These are phyloP conservation scores for Rhododendron williamsianum DNA, from an alignment of 148 eudicot species.

Conservation along the genomic window DNA sequence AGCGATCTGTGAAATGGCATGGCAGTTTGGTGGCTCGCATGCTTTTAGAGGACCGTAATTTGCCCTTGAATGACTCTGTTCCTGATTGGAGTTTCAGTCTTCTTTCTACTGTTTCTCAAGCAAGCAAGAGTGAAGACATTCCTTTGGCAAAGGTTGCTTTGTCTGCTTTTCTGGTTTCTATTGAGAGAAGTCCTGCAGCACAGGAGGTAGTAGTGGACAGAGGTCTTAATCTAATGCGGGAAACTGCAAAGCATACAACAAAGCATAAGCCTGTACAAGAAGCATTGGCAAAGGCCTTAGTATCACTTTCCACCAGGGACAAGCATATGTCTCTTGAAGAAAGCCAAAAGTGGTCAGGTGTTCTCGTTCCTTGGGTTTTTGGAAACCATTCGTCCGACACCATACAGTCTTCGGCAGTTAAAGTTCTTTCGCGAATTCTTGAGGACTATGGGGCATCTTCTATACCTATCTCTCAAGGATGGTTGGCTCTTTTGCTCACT, in stretches of 20 bases:
- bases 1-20: conserved; percentile 98
- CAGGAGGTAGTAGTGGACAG: conserved; percentile 72
- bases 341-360: conserved; percentile 84
- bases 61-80: conserved; percentile 67
- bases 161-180: conserved; percentile 78
- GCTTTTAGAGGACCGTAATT: conserved; percentile 67
- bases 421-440: conserved; percentile 65
- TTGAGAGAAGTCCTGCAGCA: conserved; percentile 68
- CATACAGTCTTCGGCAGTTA: conserved; percentile 62
- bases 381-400: conserved; percentile 53
- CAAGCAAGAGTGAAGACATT: conserved; percentile 76
- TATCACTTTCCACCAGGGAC: conserved; percentile 55
- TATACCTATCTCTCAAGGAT: conserved; percentile 83
- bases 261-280: conserved; percentile 78
- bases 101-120: conserved; percentile 81
- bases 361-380: conserved; percentile 85
- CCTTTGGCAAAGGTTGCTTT: conserved; percentile 76
- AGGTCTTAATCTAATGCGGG: conserved; percentile 81
- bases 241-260: conserved; percentile 61
- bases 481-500: conserved; percentile 76
- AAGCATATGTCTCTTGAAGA: conserved; percentile 84
- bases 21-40: conserved; percentile 87
- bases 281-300: conserved; percentile 80
- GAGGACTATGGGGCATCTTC: conserved; percentile 91
- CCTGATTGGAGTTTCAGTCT: conserved; percentile 90